These are phyloP conservation scores for Backusella westeae DNA, from an alignment of 192 early-diverging fungal genomes.

Conservation along the genomic window DNA sequence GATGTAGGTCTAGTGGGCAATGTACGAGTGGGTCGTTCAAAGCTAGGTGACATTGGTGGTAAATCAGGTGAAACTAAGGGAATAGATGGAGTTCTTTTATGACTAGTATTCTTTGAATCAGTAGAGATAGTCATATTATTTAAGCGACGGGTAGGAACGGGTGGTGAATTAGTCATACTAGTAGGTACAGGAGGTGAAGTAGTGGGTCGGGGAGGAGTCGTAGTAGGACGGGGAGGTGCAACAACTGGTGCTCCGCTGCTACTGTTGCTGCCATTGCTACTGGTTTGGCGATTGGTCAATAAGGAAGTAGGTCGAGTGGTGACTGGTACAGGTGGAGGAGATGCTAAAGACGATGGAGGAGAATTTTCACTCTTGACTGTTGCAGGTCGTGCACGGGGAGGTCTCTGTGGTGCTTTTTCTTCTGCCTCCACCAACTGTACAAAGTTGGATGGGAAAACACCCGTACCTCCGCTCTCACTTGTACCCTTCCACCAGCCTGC, in stretches of 20 bases:
- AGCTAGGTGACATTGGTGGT: slow-evolving; percentile 25
- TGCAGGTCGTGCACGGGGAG: slow-evolving; percentile 24
- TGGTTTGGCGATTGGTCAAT: neutral
- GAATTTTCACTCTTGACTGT: slow-evolving; percentile 21
- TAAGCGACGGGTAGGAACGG: slow-evolving; percentile 15
- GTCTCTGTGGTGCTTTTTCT: slow-evolving; percentile 24
- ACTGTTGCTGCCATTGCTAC: neutral
- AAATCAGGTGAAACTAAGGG: slow-evolving; percentile 33
- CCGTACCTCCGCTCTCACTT: slow-evolving; percentile 51
- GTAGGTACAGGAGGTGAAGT: slow-evolving; percentile 7
- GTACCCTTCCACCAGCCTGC: slow-evolving; percentile 56
- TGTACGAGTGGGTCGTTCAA: slow-evolving; percentile 25
- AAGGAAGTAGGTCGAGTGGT: slow-evolving; percentile 31
- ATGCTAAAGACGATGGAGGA: slow-evolving; percentile 1
- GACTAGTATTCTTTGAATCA: neutral
- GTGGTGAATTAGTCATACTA: neutral
- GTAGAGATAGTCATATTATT: neutral
- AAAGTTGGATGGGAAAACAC: slow-evolving; percentile 55
- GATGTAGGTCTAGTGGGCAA: slow-evolving; percentile 14
- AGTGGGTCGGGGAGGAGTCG: slow-evolving; percentile 9
- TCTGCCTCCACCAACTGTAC: slow-evolving; percentile 32
- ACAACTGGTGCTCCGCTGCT: neutral
- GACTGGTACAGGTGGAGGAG: slow-evolving; percentile 29
- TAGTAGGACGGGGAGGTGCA: neutral
- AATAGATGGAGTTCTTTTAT: slow-evolving; percentile 23